These are phyloP conservation scores for Tulasnella sp. DNA, from an alignment of 768 basidiomycete species.

Conservation along the genomic window DNA sequence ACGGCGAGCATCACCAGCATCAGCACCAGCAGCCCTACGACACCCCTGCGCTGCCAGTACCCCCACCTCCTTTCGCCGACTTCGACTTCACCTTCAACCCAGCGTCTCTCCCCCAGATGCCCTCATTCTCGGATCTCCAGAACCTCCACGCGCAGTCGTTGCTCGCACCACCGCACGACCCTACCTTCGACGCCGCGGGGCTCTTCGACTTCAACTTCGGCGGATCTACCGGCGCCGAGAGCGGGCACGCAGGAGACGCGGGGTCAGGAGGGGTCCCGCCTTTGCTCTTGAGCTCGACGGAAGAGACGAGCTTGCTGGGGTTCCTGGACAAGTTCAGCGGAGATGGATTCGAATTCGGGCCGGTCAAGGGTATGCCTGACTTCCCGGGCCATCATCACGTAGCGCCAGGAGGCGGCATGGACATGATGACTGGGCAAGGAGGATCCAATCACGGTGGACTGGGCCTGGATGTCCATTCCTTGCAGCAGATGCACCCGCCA, in stretches of 20 bases:
- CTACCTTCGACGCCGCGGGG: neutral
- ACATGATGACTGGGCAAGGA: neutral
- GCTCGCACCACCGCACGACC: neutral
- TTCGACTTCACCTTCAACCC: slow-evolving; percentile 2
- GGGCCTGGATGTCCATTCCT: neutral
- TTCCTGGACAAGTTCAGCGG: slow-evolving; percentile 67
- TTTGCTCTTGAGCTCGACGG: slow-evolving; percentile 56
- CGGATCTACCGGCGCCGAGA: neutral
- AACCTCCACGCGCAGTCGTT: neutral
- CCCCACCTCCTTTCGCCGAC: neutral
- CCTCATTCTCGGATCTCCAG: neutral
- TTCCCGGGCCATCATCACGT: slow-evolving; percentile 2
- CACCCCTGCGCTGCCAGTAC: neutral
- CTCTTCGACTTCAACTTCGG: neutral
- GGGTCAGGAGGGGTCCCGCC: neutral
- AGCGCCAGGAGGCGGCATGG: neutral
- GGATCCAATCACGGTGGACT: neutral
- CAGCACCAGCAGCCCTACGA: neutral
- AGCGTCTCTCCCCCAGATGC: neutral
- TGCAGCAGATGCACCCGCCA: neutral
- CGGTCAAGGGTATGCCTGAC: slow-evolving; percentile 23
- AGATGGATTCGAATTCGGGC: slow-evolving; percentile 42
- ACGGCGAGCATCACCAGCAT: neutral
- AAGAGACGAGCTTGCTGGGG: slow-evolving; percentile 66
- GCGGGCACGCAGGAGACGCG: neutral